Base-by-base conservation (phyloP, 768 basidiomycete genomes). In the Lentinula detonsa region DNA sequence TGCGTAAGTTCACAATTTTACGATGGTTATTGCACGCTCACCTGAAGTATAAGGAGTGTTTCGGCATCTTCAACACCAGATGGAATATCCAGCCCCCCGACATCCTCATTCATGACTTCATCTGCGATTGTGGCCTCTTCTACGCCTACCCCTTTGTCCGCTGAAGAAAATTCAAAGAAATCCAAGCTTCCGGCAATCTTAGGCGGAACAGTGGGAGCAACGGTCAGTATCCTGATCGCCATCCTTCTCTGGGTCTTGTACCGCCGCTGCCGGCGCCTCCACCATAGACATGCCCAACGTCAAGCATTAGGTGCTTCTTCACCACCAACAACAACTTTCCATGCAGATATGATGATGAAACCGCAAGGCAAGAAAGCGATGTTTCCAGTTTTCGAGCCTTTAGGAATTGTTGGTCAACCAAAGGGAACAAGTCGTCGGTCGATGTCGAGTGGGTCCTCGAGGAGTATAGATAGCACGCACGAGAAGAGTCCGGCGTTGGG, bases 321-420 rank as follows among this genome's bases (percentile, higher is more conserved):
- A 8, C 9, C 46, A 48, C 28, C 31, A 15, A 42, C 56, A 57
- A 31, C 56, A n/a, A 45, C 56, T 16, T 57, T 57, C 45, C 23
- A 57, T 10, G 42, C 39, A 28, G 56, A 57, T 40, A 57, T 43
- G 56, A 57, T 57, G 56, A 18, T 57, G 35, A 57, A 57, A 57
- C 18, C 42, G 15, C 54, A 28, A 23, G n/a, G 9, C 11, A 37
- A 9, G 31, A 10, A 13, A 43, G 15, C 15, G 6, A 34, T 34
- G 8, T 5, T 21, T 35, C 31, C 33, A 4, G 15, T 23, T 18
- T 18, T 10, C 1, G 39, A 56, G 11, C 54, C 28, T 40, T 11
- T 56, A 6, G 54, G 40, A 15, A 23, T 56, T 0, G 13, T 16
- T 33, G 33, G 6, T 35, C 35, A 16, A 46, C 18, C 31, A 10